Evolutionary conservation across 257 asterid genomes (phyloP).

Genomic region (Scutellaria galericulata): DNA sequence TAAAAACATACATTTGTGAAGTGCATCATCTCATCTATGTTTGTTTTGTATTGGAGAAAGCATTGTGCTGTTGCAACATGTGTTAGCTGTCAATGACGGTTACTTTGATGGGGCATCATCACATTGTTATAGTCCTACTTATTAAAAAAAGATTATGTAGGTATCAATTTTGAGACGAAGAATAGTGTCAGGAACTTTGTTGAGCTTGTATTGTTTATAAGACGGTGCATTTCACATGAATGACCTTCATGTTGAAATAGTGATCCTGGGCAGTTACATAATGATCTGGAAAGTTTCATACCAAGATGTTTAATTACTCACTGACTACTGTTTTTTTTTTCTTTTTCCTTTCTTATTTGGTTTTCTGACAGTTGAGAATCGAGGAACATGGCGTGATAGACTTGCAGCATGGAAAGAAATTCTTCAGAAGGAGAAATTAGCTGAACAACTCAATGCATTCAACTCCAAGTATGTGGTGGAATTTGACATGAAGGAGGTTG

Average conservation of each 20-base stretch:
- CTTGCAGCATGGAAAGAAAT: constrained; percentile 78
- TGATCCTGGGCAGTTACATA: constrained; percentile 12
- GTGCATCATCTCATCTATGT: not conserved
- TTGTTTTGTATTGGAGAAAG: not conserved
- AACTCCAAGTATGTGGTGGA: constrained; percentile 87
- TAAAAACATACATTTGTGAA: not conserved
- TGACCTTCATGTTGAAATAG: not conserved
- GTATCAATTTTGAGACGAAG: constrained; percentile 5
- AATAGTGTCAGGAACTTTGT: constrained; percentile 24
- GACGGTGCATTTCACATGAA: constrained; percentile 21
- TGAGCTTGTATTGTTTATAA: constrained; percentile 30
- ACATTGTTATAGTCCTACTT: constrained; percentile 14
- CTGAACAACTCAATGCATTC: constrained; percentile 66
- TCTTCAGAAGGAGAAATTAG: constrained; percentile 75
- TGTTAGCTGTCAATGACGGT: not conserved
- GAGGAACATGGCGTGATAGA: constrained; percentile 91
- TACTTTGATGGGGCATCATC: constrained; percentile 13
- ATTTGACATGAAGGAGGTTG: constrained; percentile 98
- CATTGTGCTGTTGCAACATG: not conserved
- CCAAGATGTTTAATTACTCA: constrained; percentile 20
- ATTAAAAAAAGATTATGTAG: not conserved
- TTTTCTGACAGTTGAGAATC: constrained; percentile 55
- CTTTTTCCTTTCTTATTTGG: constrained; percentile 29
- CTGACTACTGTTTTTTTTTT: constrained; percentile 18
- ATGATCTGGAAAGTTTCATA: constrained; percentile 10